A percentile compares a stretch with the other conserved stretches of the same genome.
These are phyloP conservation scores for Dalbergia oliveri DNA, from an alignment of 306 rosid genomes.

Conservation along the genomic window DNA sequence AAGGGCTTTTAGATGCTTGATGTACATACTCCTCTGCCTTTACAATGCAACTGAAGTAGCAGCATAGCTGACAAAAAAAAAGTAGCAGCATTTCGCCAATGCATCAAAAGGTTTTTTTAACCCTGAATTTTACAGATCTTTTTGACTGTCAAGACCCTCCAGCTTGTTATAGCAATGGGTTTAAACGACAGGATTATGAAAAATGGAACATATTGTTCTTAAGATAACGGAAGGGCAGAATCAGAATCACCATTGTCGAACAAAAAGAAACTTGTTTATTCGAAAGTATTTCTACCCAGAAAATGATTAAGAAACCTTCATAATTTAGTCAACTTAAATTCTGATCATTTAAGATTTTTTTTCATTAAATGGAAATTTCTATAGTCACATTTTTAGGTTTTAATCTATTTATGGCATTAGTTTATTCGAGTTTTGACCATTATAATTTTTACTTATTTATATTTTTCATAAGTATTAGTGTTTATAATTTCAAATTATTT, in stretches of 20 bases:
- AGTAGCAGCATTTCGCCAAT: neutral
- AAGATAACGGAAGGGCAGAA: neutral
- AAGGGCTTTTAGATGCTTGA: slow-evolving; percentile 11
- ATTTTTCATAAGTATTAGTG: too few species aligned
- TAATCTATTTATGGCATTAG: too few species aligned
- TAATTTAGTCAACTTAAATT: too few species aligned
- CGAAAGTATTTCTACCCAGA: too few species aligned
- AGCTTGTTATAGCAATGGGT: neutral
- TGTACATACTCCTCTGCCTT: slow-evolving; percentile 43
- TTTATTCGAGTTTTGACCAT: too few species aligned
- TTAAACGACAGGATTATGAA: neutral
- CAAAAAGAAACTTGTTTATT: slow-evolving; percentile 1
- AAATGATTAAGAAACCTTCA: too few species aligned
- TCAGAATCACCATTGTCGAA: slow-evolving; percentile 21
- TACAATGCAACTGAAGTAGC: neutral
- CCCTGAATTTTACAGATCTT: neutral
- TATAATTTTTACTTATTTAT: too few species aligned
- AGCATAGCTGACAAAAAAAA: neutral
- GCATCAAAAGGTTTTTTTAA: neutral
- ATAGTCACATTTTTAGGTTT: too few species aligned
- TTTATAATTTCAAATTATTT: neutral
- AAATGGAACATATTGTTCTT: neutral
- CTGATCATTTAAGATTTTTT: too few species aligned
- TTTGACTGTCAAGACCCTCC: neutral
- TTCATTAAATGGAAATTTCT: too few species aligned